Percentiles rank a stretch among this genome's conserved stretches.
phyloP scores from a whole-genome alignment of 2,329 filamentous ascomycete species.

The Colletotrichum chrysophilum region DNA sequence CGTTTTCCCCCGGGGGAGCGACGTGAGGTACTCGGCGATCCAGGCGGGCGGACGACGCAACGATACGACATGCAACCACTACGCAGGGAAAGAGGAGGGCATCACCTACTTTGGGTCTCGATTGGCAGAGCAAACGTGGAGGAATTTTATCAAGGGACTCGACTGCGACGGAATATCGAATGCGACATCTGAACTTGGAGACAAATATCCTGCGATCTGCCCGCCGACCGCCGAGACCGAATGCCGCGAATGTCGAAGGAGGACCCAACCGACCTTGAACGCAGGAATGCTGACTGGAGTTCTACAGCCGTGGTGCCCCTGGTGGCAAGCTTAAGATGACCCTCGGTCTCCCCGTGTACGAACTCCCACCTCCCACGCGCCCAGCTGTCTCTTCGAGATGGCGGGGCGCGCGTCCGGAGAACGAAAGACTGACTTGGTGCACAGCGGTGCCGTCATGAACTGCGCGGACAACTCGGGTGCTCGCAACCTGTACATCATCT shows the following conservation, averaged over 20 bases:
- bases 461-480: constrained; percentile 99
- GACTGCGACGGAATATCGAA: neutral
- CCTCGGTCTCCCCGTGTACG: constrained; percentile 99
- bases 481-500: constrained; percentile 99
- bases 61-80: neutral
- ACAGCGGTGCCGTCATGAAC: constrained; percentile 98
- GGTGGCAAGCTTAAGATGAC: constrained; percentile 99
- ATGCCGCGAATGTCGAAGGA: neutral
- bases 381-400: neutral
- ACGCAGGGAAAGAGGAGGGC: constrained; percentile 12
- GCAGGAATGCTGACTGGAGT: constrained; percentile 36
- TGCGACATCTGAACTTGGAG: neutral
- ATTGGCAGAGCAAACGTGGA: neutral
- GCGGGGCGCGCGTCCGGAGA: neutral
- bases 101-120: neutral
- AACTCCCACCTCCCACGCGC: constrained; percentile 33
- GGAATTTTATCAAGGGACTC: neutral
- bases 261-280: neutral
- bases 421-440: constrained; percentile 6
- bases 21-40: neutral
- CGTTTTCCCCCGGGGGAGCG: constrained; percentile 18
- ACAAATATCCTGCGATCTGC: neutral
- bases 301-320: constrained; percentile 79
- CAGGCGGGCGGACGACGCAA: constrained; percentile 8
- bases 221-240: neutral